Conservation (phyloP, 2,329 filamentous ascomycete genomes). For the Monilinia vaccinii-corymbosi region DNA sequence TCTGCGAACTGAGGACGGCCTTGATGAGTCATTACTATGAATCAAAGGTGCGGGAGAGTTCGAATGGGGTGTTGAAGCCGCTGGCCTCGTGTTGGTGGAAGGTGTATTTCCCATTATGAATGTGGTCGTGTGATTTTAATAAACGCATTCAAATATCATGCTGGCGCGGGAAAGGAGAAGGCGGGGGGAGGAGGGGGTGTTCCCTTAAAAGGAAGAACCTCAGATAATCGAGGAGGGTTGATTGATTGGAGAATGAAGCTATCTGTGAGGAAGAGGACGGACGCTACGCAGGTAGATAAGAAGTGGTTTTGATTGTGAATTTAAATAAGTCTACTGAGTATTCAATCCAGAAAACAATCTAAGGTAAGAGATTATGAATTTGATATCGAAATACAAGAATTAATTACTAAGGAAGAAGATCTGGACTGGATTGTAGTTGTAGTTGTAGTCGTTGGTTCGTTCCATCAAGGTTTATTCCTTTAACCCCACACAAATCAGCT, state of each 20-base stretch:
- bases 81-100: conserved; percentile 32
- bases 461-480: neutral
- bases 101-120: conserved; percentile 37
- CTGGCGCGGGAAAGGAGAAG: neutral
- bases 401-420: neutral
- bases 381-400: too few relatives aligned
- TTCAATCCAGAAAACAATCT: too few relatives aligned
- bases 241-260: neutral
- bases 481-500: conserved; percentile 5
- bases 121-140: conserved; percentile 19
- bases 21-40: conserved; percentile 25
- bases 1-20: conserved; percentile 24
- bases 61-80: conserved; percentile 28
- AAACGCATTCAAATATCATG: neutral
- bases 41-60: conserved; percentile 24
- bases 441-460: neutral
- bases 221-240: neutral
- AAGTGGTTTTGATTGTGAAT: neutral
- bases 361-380: too few relatives aligned
- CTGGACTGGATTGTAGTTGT: neutral
- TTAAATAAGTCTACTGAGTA: neutral
- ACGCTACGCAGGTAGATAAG: neutral
- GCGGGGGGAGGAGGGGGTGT: too few relatives aligned
- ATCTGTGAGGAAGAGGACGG: too few relatives aligned
- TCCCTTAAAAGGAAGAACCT: neutral